These are phyloP conservation scores for Decorospora gaudefroyi DNA, from an alignment of 2,329 filamentous ascomycete species.

Conservation along the genomic window DNA sequence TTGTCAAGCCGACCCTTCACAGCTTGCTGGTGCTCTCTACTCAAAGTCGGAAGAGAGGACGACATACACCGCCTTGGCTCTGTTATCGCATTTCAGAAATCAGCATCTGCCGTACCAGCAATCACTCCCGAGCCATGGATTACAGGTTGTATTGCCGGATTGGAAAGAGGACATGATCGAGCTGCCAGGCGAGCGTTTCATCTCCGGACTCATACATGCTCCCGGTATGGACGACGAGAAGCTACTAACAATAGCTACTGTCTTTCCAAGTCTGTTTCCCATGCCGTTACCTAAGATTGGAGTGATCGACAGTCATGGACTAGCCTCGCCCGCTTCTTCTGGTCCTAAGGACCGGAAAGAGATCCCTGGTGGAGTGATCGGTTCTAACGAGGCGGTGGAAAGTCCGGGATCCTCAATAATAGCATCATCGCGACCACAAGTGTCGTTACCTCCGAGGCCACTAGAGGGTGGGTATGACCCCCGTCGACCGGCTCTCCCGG, in stretches of 20 bases:
- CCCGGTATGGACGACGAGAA: slow-evolving; percentile 63
- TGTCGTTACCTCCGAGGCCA: slow-evolving; percentile 40
- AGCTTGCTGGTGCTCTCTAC: slow-evolving; percentile 39
- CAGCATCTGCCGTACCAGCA: slow-evolving; percentile 53
- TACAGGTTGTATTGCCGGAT: slow-evolving; percentile 46
- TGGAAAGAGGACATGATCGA: slow-evolving; percentile 67
- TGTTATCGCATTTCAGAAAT: slow-evolving; percentile 64
- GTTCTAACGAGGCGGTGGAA: slow-evolving; percentile 24
- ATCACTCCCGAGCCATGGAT: slow-evolving; percentile 31
- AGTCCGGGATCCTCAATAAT: slow-evolving; percentile 29
- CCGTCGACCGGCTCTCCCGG: slow-evolving; percentile 45
- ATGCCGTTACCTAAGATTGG: slow-evolving; percentile 52
- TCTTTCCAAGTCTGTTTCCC: slow-evolving; percentile 55
- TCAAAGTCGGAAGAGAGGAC: slow-evolving; percentile 47
- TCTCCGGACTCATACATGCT: slow-evolving; percentile 56
- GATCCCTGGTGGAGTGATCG: slow-evolving; percentile 17
- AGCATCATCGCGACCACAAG: slow-evolving; percentile 33
- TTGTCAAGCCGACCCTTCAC: slow-evolving; percentile 41
- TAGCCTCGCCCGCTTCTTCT: slow-evolving; percentile 37
- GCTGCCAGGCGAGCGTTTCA: slow-evolving; percentile 58
- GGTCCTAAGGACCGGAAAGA: slow-evolving; percentile 40
- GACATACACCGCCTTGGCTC: slow-evolving; percentile 55
- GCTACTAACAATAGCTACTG: slow-evolving; percentile 56
- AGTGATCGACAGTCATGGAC: slow-evolving; percentile 37
- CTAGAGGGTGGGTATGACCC: slow-evolving; percentile 57